Evolutionary conservation across 2,329 filamentous ascomycete species (phyloP), one percentile per base, ranked within the genome.

Genomic region (Sporothrix variecibatus): DNA sequence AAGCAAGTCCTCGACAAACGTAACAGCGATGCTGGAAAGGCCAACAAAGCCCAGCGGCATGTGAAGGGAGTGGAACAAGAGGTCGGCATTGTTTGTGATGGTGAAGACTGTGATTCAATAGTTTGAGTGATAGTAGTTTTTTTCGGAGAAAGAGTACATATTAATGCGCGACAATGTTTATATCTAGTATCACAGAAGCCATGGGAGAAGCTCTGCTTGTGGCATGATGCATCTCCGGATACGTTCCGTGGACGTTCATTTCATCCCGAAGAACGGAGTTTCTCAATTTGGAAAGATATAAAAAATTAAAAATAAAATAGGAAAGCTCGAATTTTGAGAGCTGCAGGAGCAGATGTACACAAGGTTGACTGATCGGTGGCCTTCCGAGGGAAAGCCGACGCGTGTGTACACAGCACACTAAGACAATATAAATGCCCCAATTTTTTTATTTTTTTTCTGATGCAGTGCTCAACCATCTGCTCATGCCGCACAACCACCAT

Each of bases 1-100:
- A 26, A 64, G 60, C 15, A 64, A 31, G 60, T 64, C 60, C 34
- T 64, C 60, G 28, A 40, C 60, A 64, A 64, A 64, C 23, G 60
- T 64, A 31, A 64, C 60, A 12, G 60, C 60, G 60, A 64, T 64
- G 60, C 60, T 64, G 12, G 60, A 64, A 31, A 64, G 60, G 34
- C 60, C 60, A 15, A 64, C 20, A 26, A 64, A 9, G 60, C 60
- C 60, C 60, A 64, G 20, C 60, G 60, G 60, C 60, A 64, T 9
- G 60, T 64, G 20, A 64, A 64, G 12, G 12, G 15, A 8, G 28
- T n/a, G 11, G 60, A 51, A n/a, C 15, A 51, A 51, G 49, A 6
- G n/a, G 49, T 20, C 20, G 49, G 40, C 60, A 64, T 64, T 34
- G 3, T 64, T 12, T 4, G 17, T 40, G 60, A 12, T 2, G 1